A percentile compares a stretch with the other conserved stretches of the same genome.
Conservation (phyloP, 2,329 filamentous ascomycete genomes). For the Aspergillus fischeri region DNA sequence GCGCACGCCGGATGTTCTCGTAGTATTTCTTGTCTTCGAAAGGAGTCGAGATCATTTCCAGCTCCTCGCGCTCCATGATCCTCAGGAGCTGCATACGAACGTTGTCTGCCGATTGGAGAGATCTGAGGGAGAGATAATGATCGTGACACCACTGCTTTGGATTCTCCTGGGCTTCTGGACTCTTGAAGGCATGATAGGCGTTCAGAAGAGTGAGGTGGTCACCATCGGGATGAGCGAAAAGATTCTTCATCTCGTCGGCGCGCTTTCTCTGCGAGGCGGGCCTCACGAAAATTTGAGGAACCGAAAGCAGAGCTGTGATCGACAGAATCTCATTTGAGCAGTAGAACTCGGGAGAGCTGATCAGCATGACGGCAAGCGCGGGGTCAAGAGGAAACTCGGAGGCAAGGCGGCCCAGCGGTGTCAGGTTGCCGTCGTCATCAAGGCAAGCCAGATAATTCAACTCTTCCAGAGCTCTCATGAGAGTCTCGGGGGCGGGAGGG, state of each 20-base stretch:
- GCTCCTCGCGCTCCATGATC: conserved; percentile 89
- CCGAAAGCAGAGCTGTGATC: conserved; percentile 86
- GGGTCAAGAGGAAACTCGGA: conserved; percentile 96
- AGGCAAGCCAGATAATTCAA: conserved; percentile 96
- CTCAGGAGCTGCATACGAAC: conserved; percentile 86
- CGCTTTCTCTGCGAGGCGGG: conserved; percentile 80
- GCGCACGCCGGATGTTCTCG: conserved; percentile 87
- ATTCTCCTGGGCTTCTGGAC: conserved; percentile 64
- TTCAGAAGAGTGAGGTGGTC: conserved; percentile 96
- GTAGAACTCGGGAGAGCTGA: conserved; percentile 95
- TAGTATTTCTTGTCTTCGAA: conserved; percentile 98
- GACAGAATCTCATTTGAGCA: conserved; percentile 98
- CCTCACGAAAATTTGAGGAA: conserved; percentile 89
- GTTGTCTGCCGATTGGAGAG: conserved; percentile 88
- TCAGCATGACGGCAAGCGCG: conserved; percentile 92
- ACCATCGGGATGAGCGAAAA: conserved; percentile 88
- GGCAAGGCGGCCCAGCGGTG: conserved; percentile 75
- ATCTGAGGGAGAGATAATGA: conserved; percentile 86
- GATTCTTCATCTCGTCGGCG: conserved; percentile 94
- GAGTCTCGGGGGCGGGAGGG: conserved; percentile 91
- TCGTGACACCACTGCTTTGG: conserved; percentile 93
- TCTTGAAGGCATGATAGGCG: conserved; percentile 96
- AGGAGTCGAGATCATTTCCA: conserved; percentile 81
- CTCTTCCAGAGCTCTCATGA: conserved; percentile 96
- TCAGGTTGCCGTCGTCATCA: conserved; percentile 93